phyloP scores from a whole-genome alignment of 2,329 filamentous ascomycete genomes.

The Curvularia verruculosa region DNA sequence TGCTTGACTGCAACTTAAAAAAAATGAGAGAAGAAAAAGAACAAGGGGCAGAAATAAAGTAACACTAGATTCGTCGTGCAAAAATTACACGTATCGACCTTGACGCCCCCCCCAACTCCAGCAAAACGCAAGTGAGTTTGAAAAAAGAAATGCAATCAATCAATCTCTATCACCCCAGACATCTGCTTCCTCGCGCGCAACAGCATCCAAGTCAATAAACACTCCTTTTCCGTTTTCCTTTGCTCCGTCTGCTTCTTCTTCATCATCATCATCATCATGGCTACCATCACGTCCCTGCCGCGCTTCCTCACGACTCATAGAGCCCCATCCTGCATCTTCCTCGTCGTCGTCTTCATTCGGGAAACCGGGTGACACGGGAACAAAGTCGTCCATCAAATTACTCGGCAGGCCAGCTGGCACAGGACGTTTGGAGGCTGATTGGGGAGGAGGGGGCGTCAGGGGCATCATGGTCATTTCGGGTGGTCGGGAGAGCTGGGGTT shows the following conservation, averaged over 20 bases:
- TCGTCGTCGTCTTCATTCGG: constrained; percentile 30
- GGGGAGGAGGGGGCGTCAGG: constrained; percentile 30
- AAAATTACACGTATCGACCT: not conserved
- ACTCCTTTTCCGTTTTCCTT: constrained; percentile 20
- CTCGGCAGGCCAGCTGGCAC: constrained; percentile 37
- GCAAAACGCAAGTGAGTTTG: not conserved
- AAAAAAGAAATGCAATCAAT: constrained; percentile 14
- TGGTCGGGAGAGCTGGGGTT: constrained; percentile 19
- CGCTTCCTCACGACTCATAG: constrained; percentile 37
- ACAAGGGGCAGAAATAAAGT: not conserved
- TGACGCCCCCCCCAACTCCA: not conserved
- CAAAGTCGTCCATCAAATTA: constrained; percentile 45
- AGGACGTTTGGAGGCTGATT: constrained; percentile 13
- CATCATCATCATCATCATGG: constrained; percentile 28
- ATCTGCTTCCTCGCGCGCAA: constrained; percentile 45
- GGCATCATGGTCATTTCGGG: constrained; percentile 46
- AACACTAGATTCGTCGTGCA: not conserved
- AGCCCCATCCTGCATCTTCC: constrained; percentile 45
- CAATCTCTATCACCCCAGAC: constrained; percentile 45
- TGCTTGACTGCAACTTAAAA: not conserved
- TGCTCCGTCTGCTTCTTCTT: constrained; percentile 17
- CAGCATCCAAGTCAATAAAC: constrained; percentile 43
- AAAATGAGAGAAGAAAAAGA: not conserved
- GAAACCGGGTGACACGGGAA: constrained; percentile 34
- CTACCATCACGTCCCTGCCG: constrained; percentile 16